These are phyloP conservation scores for Suillus weaverae DNA, from an alignment of 768 basidiomycete species.

Conservation along the genomic window DNA sequence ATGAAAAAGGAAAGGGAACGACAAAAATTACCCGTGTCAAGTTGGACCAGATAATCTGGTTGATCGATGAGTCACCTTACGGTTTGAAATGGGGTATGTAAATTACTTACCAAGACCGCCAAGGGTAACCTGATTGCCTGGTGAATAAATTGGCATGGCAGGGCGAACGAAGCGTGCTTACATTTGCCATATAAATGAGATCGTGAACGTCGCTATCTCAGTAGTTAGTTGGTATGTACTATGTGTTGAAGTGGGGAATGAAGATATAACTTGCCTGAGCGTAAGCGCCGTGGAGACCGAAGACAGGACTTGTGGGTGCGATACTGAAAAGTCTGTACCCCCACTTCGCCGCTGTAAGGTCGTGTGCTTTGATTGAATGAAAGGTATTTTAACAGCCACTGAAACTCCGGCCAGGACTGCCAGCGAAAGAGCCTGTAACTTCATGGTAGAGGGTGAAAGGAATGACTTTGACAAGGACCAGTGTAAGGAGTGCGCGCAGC, in stretches of 20 bases:
- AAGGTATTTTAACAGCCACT: conserved; percentile 46
- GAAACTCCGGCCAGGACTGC: conserved; percentile 38
- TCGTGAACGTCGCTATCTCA: conserved; percentile 65
- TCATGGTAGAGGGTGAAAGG: conserved; percentile 36
- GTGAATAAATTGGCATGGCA: not conserved
- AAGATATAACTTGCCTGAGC: conserved; percentile 20
- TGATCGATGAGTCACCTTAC: conserved; percentile 11
- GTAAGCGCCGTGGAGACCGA: conserved; percentile 19
- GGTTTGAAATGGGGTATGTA: not conserved
- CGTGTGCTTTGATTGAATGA: conserved; percentile 45
- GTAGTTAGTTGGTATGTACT: conserved; percentile 20
- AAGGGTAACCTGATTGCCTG: conserved; percentile 55
- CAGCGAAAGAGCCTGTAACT: conserved; percentile 37
- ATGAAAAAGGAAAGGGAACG: not conserved
- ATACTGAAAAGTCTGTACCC: conserved; percentile 18
- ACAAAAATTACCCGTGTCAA: conserved; percentile 66
- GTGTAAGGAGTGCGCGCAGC: not conserved
- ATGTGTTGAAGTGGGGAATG: not conserved
- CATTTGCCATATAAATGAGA: conserved; percentile 77
- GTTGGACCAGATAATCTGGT: conserved; percentile 69
- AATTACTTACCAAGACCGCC: conserved; percentile 55
- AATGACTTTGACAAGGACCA: not conserved
- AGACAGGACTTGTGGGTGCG: conserved; percentile 25
- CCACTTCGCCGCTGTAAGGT: conserved; percentile 40
- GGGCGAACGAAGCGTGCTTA: conserved; percentile 35